Percentiles rank a stretch among this genome's conserved stretches.
Conservation (phyloP, 208 protist genomes). For the Trichomonas gallinae region DNA sequence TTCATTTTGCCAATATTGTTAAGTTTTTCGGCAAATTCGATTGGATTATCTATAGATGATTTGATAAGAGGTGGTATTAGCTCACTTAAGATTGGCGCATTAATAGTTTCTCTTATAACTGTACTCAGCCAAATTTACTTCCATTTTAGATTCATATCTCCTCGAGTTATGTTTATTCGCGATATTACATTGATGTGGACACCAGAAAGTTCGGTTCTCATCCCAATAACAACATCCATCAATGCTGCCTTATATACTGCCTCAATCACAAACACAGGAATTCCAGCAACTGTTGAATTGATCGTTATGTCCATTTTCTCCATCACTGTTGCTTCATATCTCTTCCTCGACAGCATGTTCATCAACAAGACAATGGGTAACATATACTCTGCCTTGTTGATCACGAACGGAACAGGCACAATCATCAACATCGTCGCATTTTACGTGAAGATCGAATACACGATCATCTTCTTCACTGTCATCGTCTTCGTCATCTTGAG, state of each 20-base stretch:
- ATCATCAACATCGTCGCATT: background rate
- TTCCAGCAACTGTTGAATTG: background rate
- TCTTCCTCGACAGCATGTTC: background rate
- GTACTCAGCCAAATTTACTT: background rate
- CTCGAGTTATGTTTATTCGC: background rate
- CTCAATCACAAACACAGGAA: background rate
- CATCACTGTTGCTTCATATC: background rate
- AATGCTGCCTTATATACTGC: background rate
- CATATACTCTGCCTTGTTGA: background rate
- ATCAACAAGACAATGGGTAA: background rate
- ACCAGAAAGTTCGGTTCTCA: background rate
- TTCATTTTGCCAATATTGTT: background rate
- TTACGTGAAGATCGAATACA: background rate
- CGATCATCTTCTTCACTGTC: background rate
- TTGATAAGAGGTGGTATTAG: background rate
- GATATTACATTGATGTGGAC: background rate
- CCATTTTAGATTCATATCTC: background rate
- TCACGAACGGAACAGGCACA: background rate
- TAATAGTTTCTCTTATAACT: background rate
- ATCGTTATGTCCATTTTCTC: background rate
- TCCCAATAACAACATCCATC: background rate
- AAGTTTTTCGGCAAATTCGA: background rate
- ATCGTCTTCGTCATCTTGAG: background rate
- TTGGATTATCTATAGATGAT: background rate
- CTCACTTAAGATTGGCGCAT: no score